Percentiles rank a stretch among this genome's conserved stretches.
Evolutionary conservation across 352 stramenopile genomes (phyloP).

Genomic region (Globisporangium megalacanthum): DNA sequence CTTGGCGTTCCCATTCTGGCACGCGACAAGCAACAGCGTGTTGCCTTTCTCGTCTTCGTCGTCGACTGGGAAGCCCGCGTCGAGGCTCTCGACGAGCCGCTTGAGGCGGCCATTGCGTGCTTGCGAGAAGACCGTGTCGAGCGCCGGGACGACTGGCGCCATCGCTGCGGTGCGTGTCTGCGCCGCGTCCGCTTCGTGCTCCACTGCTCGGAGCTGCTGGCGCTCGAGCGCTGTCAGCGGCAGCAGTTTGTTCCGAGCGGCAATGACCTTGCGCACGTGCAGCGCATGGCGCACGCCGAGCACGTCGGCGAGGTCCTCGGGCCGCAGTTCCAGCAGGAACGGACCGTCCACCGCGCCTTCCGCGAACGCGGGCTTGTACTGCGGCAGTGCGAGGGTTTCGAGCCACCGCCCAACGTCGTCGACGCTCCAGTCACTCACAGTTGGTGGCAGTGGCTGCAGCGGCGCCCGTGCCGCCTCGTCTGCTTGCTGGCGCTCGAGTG

Average conservation of each 20-base stretch:
- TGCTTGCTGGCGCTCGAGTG: conserved; percentile 48
- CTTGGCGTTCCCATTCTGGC: conserved; percentile 87
- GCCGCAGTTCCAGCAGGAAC: conserved; percentile 88
- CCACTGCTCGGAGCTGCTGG: conserved; percentile 55
- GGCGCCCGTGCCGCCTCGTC: conserved; percentile 53
- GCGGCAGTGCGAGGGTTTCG: conserved; percentile 81
- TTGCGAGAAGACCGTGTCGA: conserved; percentile 87
- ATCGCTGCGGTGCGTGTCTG: conserved; percentile 17
- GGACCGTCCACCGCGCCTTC: conserved; percentile 90
- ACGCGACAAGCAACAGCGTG: conserved; percentile 86
- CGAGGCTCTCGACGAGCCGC: conserved; percentile 85
- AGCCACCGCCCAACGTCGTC: conserved; percentile 92
- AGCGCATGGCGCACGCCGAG: conserved; percentile 89
- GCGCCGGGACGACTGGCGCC: conserved; percentile 22
- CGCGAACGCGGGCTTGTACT: conserved; percentile 89
- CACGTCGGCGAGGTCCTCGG: conserved; percentile 90
- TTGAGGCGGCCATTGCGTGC: conserved; percentile 87
- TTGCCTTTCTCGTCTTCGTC: conserved; percentile 91
- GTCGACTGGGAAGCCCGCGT: conserved; percentile 88
- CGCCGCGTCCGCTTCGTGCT: conserved; percentile 41
- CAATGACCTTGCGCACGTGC: conserved; percentile 88
- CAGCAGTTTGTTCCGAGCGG: conserved; percentile 83
- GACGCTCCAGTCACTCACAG: conserved; percentile 81
- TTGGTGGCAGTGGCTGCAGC: conserved; percentile 62
- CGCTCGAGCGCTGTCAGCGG: conserved; percentile 77